Percentiles rank a stretch among this genome's conserved stretches.
phyloP scores from a whole-genome alignment of 768 basidiomycete species.

The Mycena vitilis region DNA sequence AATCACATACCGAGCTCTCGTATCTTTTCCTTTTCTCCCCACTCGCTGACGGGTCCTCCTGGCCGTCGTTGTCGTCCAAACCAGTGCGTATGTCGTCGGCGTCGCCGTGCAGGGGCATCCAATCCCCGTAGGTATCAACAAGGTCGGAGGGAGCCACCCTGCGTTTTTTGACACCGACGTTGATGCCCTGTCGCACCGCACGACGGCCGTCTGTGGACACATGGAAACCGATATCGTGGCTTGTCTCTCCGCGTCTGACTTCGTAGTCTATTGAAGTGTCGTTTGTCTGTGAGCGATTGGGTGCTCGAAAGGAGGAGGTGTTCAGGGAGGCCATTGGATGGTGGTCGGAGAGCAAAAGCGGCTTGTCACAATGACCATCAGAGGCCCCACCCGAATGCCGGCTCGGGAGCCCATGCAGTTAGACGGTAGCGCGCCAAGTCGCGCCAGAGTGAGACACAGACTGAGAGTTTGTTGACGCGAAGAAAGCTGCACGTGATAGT shows the following conservation, averaged over 20 bases:
- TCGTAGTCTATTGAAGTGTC: constrained; percentile 5
- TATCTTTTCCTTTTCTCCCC: constrained; percentile 7
- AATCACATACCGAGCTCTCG: neutral
- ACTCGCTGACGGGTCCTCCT: neutral
- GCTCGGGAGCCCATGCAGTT: too few species aligned
- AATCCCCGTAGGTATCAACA: neutral
- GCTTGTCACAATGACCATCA: too few species aligned
- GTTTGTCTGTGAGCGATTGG: neutral
- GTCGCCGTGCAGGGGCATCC: constrained; percentile 2
- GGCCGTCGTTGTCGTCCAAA: neutral
- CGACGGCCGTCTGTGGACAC: neutral
- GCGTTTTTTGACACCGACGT: neutral
- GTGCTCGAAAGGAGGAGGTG: neutral
- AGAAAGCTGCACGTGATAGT: too few species aligned
- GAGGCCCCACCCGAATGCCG: too few species aligned
- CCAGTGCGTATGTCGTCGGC: neutral
- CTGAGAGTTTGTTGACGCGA: too few species aligned
- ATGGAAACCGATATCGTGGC: neutral
- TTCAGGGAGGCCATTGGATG: neutral
- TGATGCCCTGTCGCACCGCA: neutral
- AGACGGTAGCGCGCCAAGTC: too few species aligned
- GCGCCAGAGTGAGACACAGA: too few species aligned
- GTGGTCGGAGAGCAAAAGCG: neutral
- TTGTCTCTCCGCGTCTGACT: neutral
- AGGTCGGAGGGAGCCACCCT: neutral